Percentiles rank a stretch among this genome's conserved stretches.
phyloP scores from a whole-genome alignment of 164 flowering plant genomes.

The Berberis vulgaris region DNA sequence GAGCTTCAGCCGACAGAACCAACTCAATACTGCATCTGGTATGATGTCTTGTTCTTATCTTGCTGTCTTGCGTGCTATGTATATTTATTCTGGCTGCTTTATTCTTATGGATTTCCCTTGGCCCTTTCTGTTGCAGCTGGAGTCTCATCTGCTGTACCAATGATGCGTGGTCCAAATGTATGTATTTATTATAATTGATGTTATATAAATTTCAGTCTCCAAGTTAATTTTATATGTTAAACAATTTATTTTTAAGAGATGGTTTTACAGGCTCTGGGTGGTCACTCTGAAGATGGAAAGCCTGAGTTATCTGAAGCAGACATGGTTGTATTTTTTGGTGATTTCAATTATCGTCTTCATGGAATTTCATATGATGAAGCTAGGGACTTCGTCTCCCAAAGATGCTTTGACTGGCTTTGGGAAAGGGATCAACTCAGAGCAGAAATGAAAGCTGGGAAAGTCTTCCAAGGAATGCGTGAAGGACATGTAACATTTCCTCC shows the following conservation, averaged over 20 bases:
- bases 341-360: slow-evolving; percentile 89
- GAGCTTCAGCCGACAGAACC: slow-evolving; percentile 55
- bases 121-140: slow-evolving; percentile 73
- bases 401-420: slow-evolving; percentile 97
- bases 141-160: slow-evolving; percentile 53
- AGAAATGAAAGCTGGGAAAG: slow-evolving; percentile 93
- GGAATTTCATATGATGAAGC: slow-evolving; percentile 98
- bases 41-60: slow-evolving; percentile 42
- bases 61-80: slow-evolving; percentile 50
- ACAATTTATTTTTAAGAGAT: neutral
- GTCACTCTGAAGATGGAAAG: slow-evolving; percentile 29
- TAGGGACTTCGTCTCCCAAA: slow-evolving; percentile 96
- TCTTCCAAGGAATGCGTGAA: slow-evolving; percentile 97
- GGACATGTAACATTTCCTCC: slow-evolving; percentile 88
- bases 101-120: slow-evolving; percentile 50
- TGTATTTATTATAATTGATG: slow-evolving; percentile 5
- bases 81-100: slow-evolving; percentile 48
- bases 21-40: slow-evolving; percentile 59
- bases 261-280: neutral
- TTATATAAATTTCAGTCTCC: too few species aligned
- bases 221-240: neutral
- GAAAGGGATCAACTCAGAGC: slow-evolving; percentile 96
- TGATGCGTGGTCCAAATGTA: slow-evolving; percentile 57
- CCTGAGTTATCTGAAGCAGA: slow-evolving; percentile 93
- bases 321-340: slow-evolving; percentile 85